Conservation (phyloP, 2,329 filamentous ascomycete genomes). For the Thielaviopsis ethacetica region DNA sequence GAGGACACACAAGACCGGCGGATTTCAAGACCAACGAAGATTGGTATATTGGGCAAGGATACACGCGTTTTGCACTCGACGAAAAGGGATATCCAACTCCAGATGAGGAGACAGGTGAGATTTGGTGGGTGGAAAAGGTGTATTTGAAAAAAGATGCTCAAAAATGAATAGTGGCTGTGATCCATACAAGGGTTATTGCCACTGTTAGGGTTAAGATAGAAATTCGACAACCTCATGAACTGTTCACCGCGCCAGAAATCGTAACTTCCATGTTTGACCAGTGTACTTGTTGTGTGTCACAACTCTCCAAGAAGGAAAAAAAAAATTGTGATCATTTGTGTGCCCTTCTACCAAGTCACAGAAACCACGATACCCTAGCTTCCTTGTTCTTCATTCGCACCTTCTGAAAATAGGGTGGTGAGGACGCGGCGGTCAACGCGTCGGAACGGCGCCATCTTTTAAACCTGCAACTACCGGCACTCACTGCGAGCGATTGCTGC, state of each 20-base stretch:
- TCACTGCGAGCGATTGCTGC: not conserved
- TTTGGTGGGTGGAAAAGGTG: slow-evolving; percentile 12
- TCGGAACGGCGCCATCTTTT: not conserved
- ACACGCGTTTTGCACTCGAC: slow-evolving; percentile 12
- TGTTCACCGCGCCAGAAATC: not conserved
- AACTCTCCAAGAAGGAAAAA: not conserved
- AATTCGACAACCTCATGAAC: not conserved
- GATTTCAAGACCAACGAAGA: slow-evolving; percentile 16
- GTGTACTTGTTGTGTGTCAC: not conserved
- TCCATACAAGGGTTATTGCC: no score
- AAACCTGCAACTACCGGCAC: no score
- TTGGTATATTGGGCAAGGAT: slow-evolving; percentile 19
- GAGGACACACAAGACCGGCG: slow-evolving; percentile 16
- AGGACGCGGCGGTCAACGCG: not conserved
- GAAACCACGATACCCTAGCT: not conserved
- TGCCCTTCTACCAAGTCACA: not conserved
- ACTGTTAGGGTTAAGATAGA: not conserved
- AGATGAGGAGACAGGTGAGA: slow-evolving; percentile 11
- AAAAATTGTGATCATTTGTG: not conserved
- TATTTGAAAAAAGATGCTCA: slow-evolving; percentile 16
- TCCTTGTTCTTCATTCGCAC: not conserved
- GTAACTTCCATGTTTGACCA: not conserved
- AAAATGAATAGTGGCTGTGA: not conserved
- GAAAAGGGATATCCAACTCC: slow-evolving; percentile 14
- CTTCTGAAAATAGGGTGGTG: not conserved